These are phyloP conservation scores for Morella rubra DNA, from an alignment of 306 rosid species.

Conservation along the genomic window DNA sequence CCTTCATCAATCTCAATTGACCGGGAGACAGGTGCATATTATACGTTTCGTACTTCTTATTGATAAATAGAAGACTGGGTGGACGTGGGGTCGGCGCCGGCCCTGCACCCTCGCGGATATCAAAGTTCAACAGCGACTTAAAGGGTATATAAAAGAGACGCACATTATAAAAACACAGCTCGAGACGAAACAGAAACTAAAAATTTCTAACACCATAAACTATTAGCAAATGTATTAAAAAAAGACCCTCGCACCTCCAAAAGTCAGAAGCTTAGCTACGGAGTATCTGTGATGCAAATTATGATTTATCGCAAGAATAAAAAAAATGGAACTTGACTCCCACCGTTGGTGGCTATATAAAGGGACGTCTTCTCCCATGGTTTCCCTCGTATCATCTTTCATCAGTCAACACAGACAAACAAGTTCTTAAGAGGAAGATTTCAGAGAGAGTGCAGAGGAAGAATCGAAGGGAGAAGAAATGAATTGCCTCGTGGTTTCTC, in stretches of 20 bases:
- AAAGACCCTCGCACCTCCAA: constrained; percentile 16
- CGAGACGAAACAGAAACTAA: neutral
- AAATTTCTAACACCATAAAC: neutral
- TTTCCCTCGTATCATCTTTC: neutral
- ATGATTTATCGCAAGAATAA: constrained; percentile 23
- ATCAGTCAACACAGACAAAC: neutral
- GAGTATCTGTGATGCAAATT: neutral
- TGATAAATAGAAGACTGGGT: neutral
- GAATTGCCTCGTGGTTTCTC: constrained; percentile 49
- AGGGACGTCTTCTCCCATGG: constrained; percentile 6
- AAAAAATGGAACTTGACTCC: constrained; percentile 22
- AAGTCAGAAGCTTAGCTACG: constrained; percentile 38
- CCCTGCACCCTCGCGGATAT: constrained; percentile 39
- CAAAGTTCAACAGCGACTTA: constrained; percentile 21
- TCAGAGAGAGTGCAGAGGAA: neutral
- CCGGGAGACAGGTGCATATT: neutral
- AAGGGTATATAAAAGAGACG: neutral
- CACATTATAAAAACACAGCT: too few species aligned
- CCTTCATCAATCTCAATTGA: neutral
- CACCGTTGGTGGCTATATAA: constrained; percentile 27
- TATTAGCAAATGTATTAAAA: neutral
- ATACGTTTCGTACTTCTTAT: neutral
- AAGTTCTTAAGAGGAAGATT: neutral
- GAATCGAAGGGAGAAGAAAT: constrained; percentile 9
- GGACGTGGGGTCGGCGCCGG: constrained; percentile 70